Conservation (phyloP, 805 yeast genomes). For the Saccharomycopsis babjevae region DNA sequence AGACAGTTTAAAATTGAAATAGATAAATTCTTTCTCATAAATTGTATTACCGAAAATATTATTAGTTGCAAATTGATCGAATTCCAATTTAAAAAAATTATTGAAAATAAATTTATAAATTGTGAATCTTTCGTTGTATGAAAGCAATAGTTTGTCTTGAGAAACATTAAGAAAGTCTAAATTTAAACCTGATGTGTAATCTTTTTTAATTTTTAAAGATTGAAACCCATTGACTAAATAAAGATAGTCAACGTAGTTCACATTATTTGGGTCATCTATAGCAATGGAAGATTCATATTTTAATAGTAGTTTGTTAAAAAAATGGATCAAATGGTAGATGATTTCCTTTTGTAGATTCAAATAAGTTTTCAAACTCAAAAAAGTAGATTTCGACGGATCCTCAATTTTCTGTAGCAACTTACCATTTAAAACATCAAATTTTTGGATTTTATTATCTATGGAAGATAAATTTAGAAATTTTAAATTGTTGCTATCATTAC, state of each 20-base stretch:
- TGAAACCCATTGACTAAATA: constrained; percentile 4
- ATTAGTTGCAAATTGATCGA: neutral
- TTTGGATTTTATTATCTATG: constrained; percentile 4
- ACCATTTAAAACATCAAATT: neutral
- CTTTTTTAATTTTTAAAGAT: neutral
- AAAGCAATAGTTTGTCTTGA: constrained; percentile 8
- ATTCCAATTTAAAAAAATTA: constrained; percentile 2
- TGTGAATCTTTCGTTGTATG: constrained; percentile 12
- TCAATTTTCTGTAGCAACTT: constrained; percentile 5
- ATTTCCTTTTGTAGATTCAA: constrained; percentile 9
- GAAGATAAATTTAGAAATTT: constrained; percentile 9
- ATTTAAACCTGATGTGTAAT: neutral
- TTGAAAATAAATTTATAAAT: constrained; percentile 8
- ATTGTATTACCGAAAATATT: constrained; percentile 13
- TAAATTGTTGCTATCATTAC: neutral
- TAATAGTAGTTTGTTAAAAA: constrained; percentile 11
- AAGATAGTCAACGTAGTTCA: constrained; percentile 8
- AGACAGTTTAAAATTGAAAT: constrained; percentile 4
- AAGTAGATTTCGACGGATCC: constrained; percentile 6
- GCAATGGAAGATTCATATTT: neutral
- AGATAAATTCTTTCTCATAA: constrained; percentile 16
- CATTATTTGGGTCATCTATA: neutral
- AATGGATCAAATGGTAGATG: constrained; percentile 3
- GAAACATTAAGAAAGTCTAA: neutral
- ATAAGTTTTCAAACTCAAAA: constrained; percentile 10